Base-by-base conservation (phyloP, 768 basidiomycete genomes). In the Tricholoma saponaceum region DNA sequence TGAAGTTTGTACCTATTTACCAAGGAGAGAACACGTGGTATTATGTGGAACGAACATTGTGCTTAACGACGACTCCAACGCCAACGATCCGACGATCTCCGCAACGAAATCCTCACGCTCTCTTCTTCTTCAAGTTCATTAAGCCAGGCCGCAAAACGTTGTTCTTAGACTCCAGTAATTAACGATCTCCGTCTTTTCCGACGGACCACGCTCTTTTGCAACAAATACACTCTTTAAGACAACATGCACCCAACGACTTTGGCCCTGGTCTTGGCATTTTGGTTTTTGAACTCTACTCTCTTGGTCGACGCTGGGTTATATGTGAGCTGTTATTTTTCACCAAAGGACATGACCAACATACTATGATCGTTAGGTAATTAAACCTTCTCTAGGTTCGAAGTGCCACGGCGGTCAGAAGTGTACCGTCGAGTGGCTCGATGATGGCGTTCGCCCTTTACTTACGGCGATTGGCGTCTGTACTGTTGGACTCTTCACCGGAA, bases 361-460 rank as follows among this genome's bases (percentile, higher is more conserved):
- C 8, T 5, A 3, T 46, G 23, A 2, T 16, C n/a, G 7, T 20
- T 55, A 86, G 84, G 74, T 86, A 35, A 75, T 78, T 33, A 60
- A 73, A 53, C 85, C 87, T 28, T 60, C 69, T 10, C 60, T 66
- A 54, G 61, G 72, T 52, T 72, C 78, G 10, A 72, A 70, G 22
- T 89, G 85, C 66, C 71, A 72, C 37, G 89, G 74, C 23, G 84
- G 83, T 10, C 68, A 82, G 60, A 59, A 78, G 5, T 87, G 85
- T 69, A 69, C 66, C 0, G 76, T 90, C 6, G 56, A 74, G 46
- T 91, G 87, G 88, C 58, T 82, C 1, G 89, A 92, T 55, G 75
- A 91, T 59, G 88, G 88, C 16, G 37, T 58, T 9, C 35, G 55
- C 1, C 89, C 89, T 3, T 67, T 82, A 16, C 60, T 79, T n/a